Evolutionary conservation across 768 basidiomycete genomes (phyloP).

Genomic region (Lanmaoa rubissima): DNA sequence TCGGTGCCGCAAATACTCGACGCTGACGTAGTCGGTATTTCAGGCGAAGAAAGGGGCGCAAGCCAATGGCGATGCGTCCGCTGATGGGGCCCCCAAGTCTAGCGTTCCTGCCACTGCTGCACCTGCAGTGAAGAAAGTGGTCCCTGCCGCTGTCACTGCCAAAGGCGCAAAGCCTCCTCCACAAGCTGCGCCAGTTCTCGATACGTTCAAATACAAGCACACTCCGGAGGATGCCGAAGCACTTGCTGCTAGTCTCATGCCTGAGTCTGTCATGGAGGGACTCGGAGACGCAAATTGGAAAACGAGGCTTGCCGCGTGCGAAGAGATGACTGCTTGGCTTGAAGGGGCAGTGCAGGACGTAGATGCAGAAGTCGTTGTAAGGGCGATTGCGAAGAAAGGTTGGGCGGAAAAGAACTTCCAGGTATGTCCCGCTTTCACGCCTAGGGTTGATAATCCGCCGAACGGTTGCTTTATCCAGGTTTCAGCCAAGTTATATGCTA

Average conservation of each 20-base stretch:
- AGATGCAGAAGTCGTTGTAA: slow-evolving; percentile 86
- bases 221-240: slow-evolving; percentile 90
- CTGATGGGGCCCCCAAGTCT: slow-evolving; percentile 17
- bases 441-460: neutral
- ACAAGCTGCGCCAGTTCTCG: slow-evolving; percentile 55
- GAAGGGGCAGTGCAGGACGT: slow-evolving; percentile 60
- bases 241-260: slow-evolving; percentile 70
- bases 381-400: slow-evolving; percentile 87
- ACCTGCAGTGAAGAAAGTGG: slow-evolving; percentile 44
- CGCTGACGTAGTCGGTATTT: slow-evolving; percentile 2
- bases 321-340: slow-evolving; percentile 83
- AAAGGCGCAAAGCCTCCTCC: slow-evolving; percentile 49
- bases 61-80: slow-evolving; percentile 28
- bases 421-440: slow-evolving; percentile 39
- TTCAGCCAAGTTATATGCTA: slow-evolving; percentile 82
- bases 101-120: slow-evolving; percentile 29
- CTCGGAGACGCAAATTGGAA: slow-evolving; percentile 95
- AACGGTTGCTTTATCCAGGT: slow-evolving; percentile 52
- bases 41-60: slow-evolving; percentile 54
- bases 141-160: slow-evolving; percentile 34
- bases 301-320: slow-evolving; percentile 78
- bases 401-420: slow-evolving; percentile 99
- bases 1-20: neutral
- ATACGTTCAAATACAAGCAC: slow-evolving; percentile 89
- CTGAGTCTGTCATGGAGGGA: slow-evolving; percentile 63